Percentiles rank a stretch among this genome's conserved stretches.
These are phyloP conservation scores for Colletotrichum sp. DNA, from an alignment of 2,329 filamentous ascomycete genomes.

Conservation along the genomic window DNA sequence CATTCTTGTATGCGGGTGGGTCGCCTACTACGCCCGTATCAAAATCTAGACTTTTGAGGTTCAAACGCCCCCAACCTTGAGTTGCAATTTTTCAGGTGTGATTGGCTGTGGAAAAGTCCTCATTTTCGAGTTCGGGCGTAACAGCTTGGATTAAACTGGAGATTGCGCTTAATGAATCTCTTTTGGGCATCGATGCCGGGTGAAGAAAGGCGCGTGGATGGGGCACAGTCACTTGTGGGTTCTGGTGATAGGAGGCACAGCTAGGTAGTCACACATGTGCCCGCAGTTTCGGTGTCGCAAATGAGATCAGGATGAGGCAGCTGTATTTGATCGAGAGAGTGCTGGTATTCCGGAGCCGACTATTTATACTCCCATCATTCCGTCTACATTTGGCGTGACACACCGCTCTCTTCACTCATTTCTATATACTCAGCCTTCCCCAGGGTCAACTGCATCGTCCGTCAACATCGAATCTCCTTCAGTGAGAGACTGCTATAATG, in stretches of 20 bases:
- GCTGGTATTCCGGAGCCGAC: not conserved
- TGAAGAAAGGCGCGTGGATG: not conserved
- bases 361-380: not conserved
- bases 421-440: not conserved
- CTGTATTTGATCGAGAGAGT: not conserved
- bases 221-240: not conserved
- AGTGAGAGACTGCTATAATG: fast-evolving
- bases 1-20: not conserved
- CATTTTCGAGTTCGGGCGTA: not conserved
- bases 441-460: fast-evolving
- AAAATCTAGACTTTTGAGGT: not conserved
- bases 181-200: not conserved
- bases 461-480: not conserved
- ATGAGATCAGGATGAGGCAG: not conserved
- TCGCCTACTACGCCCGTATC: not conserved
- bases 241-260: not conserved
- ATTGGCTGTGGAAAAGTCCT: not conserved
- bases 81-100: not conserved
- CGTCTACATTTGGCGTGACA: not conserved
- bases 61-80: not conserved
- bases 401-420: not conserved
- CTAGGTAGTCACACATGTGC: not conserved
- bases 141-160: not conserved
- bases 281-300: not conserved
- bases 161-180: not conserved